Percentiles rank a stretch among this genome's conserved stretches.
phyloP scores from a whole-genome alignment of 2,329 filamentous ascomycete genomes.

The Pseudocercospora eumusae region DNA sequence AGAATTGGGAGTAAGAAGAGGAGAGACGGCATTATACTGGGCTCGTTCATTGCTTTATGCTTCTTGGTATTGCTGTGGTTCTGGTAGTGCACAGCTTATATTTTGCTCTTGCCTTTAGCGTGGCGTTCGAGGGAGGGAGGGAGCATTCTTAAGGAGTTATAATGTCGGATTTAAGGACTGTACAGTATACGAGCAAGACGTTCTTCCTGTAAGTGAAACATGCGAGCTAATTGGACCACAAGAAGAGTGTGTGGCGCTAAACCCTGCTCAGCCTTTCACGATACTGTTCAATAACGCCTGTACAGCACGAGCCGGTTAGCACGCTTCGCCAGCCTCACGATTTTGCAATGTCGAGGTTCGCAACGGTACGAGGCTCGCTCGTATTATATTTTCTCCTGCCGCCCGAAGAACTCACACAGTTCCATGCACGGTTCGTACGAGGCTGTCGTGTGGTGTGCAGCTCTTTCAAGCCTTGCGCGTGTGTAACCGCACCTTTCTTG shows the following conservation, averaged over 20 bases:
- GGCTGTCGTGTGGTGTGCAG: background rate
- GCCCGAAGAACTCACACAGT: background rate
- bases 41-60: conserved; percentile 86
- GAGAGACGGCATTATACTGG: conserved; percentile 91
- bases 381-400: background rate
- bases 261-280: background rate
- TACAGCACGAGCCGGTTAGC: background rate
- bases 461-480: background rate
- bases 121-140: conserved; percentile 2
- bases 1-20: conserved; percentile 94
- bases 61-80: conserved; percentile 84
- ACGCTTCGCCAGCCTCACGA: background rate
- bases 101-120: background rate
- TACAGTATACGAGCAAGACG: background rate
- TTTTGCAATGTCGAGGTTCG: background rate
- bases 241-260: background rate
- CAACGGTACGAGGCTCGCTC: background rate
- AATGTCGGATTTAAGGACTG: background rate
- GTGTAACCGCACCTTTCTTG: background rate
- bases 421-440: background rate
- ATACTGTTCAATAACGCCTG: background rate
- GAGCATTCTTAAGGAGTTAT: background rate
- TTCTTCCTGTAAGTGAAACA: background rate
- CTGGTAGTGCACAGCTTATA: conserved; percentile 47
- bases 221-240: background rate